Evolutionary conservation across 805 yeast species (phyloP), one percentile per base, ranked within the genome.

Genomic region (Candida adriatica): DNA sequence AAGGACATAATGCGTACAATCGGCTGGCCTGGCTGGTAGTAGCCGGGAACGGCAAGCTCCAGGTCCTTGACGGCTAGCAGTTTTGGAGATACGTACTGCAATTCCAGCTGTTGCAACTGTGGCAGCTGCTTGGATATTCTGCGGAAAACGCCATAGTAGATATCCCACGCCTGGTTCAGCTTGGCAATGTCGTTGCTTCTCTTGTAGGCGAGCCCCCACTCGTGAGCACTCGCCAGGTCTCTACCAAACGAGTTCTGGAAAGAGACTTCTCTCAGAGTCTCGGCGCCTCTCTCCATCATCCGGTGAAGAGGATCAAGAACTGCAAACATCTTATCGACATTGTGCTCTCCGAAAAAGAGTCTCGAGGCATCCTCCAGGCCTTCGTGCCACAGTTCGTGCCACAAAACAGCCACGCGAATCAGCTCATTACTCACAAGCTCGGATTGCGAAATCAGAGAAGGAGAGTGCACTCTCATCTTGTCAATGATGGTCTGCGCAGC

Each of bases 341-440:
- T 87, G 46, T 86, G 92, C 41, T 92, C 98, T 21, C 94, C 95
- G 57, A 87, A 90, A 62, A 80, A 92, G 31, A 83, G 70, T 37
- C 96, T 68, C 4, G 96, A 87, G 0, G 98, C 98, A 61, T 92
- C 96, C 53, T 92, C 99, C 19, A 92, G 65, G 3, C 95, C 96
- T 59, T 90, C 97, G 46, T 87, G 88, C 98, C 99, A 92, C 53
- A 82, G 80, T 50, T 92, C 99, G 49, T 87, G 95, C 96, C 98
- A 88, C 38, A 92, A 59, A 4, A 90, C 96, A 1, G 97, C 96
- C 13, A 87, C 95, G 43, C 97, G 67, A 41, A 92, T 88, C 35
- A 92, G 70, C 51, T 92, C 98, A 43, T 78, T 79, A 59, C 95
- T 83, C n/a, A 92, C 96, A 34, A 88, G 56, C 45, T 87, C 96